Base-by-base conservation (phyloP, 176 grass and related monocot species). In the Secale cereale region DNA sequence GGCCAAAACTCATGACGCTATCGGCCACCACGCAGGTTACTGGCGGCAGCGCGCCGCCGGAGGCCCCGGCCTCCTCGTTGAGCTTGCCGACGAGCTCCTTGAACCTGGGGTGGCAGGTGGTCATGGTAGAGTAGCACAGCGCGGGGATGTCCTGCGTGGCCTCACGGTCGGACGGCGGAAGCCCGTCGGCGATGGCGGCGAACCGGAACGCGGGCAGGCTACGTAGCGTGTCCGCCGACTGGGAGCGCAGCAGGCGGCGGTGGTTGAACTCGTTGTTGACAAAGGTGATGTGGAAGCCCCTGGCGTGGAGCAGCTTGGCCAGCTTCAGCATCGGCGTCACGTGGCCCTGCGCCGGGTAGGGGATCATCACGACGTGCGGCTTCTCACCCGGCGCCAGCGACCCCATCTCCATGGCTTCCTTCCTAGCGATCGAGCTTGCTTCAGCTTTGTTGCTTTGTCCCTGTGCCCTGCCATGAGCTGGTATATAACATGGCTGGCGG, bases 251-350 rank as follows among this genome's bases (percentile, higher is more conserved):
- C 22, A 86, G 76, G 50, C 85, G 83, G 3, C 65, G 52, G 86
- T 83, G 78, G 77, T 91, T 94, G 89, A 88, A 94, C 67, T 94
- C 79, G 68, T 74, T 90, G 89, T 91, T 91, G 77, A 91, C 85
- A 80, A 94, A 94, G 83, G 92, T 94, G 76, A 94, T 81, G 80
- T 84, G 77, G 73, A 94, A 91, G 16, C 89, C 89, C 10, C 88
- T 86, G 2, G 67, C 2, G 43, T 94, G 92, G 79, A 94, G 92
- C 59, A 94, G 84, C 84, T 89, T 87, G 46, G 81, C 92, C n/a
- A 94, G 86, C 86, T 89, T 77, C 69, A 91, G 65, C 92, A 94
- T 94, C 26, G 89, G 92, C 14, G 84, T 94, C 4, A 91, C 10
- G 61, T 94, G 92, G 8, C 92, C 88, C 82, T 85, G 84, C 59